Evolutionary conservation across 768 basidiomycete genomes (phyloP), one percentile per base, ranked within the genome.

Genomic region (Termitomyces sp.): DNA sequence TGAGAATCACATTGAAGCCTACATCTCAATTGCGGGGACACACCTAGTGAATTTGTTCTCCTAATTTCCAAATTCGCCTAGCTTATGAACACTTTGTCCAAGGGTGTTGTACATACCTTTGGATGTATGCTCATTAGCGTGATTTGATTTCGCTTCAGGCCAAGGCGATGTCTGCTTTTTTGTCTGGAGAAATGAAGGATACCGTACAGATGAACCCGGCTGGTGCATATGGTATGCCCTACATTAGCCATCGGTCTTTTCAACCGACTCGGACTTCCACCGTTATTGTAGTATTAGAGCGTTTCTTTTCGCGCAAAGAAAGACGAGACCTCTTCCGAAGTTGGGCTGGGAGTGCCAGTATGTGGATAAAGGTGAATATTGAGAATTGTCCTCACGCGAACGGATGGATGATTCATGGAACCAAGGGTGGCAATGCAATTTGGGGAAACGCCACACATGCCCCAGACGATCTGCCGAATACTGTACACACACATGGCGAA

Each of bases 161-260:
- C 1, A 99, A 98, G 75, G 90, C 95, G 0, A 94, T 98, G 92
- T 73, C 94, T 0, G 95, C 97, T 0, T 92, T 98, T 69, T 75
- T 98, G 42, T 94, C 92, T 0, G 96, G 96, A 12, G 96, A 98
- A 72, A 97, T 98, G 81, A 88, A 88, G 68, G 92, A 96, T 63
- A 95, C 93, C 0, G 91, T 93, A 5, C 85, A 92, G 66, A 79
- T 94, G 74, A 85, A 88, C 66, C 88, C 88, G 14, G 89, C 87
- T 14, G 91, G 88, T 16, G 83, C 86, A 50, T 90, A 91, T 68
- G 86, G 87, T 87, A 50, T 30, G 76, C 58, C 10, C 14, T 43
- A 26, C 24, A 30, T 14, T 5, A n/a, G 1, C n/a, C 26, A 45
- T 44, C 18, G 36, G 20, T 28, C n/a, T 42, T 53, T 28, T 42